A percentile compares a stretch with the other conserved stretches of the same genome.
Evolutionary conservation across 1,139 yeast species (phyloP).

Genomic region (Magnusiomyces magnusii): DNA sequence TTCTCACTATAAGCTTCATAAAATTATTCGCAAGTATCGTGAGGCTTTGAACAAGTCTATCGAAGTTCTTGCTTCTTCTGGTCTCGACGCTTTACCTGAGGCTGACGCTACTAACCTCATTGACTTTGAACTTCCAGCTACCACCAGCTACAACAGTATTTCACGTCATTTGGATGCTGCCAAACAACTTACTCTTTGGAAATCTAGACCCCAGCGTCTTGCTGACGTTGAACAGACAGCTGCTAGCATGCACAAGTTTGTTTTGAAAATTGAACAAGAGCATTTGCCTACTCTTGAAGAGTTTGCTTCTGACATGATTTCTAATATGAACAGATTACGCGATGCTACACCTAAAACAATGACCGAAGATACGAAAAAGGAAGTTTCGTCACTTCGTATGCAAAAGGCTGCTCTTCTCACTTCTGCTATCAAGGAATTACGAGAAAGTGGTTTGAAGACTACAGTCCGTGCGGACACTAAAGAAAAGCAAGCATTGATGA

Average conservation of each 20-base stretch:
- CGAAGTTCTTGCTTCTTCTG: conserved; percentile 39
- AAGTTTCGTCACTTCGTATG: conserved; percentile 62
- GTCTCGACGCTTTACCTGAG: conserved; percentile 12
- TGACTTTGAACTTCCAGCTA: conserved; percentile 6
- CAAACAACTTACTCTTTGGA: conserved; percentile 41
- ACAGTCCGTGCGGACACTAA: conserved; percentile 58
- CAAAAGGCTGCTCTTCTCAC: conserved; percentile 75
- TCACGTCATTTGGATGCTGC: conserved; percentile 20
- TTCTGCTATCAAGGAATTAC: conserved; percentile 65
- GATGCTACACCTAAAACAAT: conserved; percentile 68
- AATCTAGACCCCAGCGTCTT: conserved; percentile 48
- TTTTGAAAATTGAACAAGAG: conserved; percentile 18
- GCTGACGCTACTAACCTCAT: conserved; percentile 18
- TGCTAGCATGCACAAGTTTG: conserved; percentile 20
- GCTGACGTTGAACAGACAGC: conserved; percentile 42
- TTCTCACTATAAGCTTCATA: conserved; percentile 82
- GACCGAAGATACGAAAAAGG: conserved; percentile 68
- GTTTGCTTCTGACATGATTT: conserved; percentile 47
- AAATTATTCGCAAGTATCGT: conserved; percentile 76
- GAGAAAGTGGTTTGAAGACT: conserved; percentile 65
- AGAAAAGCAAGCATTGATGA: conserved; percentile 54
- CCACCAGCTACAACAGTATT: conserved; percentile 14
- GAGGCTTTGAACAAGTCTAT: conserved; percentile 50
- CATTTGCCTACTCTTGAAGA: conserved; percentile 40
- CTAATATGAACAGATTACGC: conserved; percentile 55